A percentile compares a stretch with the other conserved stretches of the same genome.
Conservation (phyloP, 2,329 filamentous ascomycete genomes). For the Neopestalotiopsis sp. region DNA sequence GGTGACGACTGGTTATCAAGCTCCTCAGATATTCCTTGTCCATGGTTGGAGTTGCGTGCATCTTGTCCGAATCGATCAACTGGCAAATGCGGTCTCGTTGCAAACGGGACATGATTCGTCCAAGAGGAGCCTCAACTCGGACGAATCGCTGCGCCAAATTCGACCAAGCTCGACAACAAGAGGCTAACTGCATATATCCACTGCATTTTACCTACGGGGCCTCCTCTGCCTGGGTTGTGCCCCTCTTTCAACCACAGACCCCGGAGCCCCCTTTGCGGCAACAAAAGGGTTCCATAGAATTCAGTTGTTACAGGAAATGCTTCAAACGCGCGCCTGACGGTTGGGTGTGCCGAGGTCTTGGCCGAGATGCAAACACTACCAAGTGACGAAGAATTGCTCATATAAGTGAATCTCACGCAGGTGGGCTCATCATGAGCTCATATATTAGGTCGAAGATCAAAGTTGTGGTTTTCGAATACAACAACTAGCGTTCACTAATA, state of each 20-base stretch:
- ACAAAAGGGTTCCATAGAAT: constrained; percentile 21
- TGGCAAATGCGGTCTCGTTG: neutral
- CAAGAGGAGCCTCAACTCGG: neutral
- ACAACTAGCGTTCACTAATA: neutral
- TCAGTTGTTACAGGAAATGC: constrained; percentile 28
- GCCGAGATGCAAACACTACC: neutral
- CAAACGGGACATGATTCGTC: neutral
- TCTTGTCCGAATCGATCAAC: neutral
- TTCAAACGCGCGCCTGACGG: constrained; percentile 24
- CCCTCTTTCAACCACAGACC: constrained; percentile 7
- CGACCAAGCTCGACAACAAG: neutral
- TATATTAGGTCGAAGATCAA: neutral
- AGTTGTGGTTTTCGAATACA: neutral
- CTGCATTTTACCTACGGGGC: too few species aligned
- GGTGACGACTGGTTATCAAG: constrained; percentile 7
- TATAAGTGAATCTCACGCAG: neutral
- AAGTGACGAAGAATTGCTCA: neutral
- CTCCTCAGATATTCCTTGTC: neutral
- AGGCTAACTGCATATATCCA: neutral
- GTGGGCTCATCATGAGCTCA: neutral
- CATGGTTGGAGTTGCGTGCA: neutral
- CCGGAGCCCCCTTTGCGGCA: constrained; percentile 21
- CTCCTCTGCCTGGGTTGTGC: neutral
- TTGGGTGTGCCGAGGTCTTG: neutral
- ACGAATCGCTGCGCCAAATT: neutral